A percentile compares a stretch with the other conserved stretches of the same genome.
Evolutionary conservation across 139 green algal species (phyloP).

Genomic region (Chlamydomonas incerta): DNA sequence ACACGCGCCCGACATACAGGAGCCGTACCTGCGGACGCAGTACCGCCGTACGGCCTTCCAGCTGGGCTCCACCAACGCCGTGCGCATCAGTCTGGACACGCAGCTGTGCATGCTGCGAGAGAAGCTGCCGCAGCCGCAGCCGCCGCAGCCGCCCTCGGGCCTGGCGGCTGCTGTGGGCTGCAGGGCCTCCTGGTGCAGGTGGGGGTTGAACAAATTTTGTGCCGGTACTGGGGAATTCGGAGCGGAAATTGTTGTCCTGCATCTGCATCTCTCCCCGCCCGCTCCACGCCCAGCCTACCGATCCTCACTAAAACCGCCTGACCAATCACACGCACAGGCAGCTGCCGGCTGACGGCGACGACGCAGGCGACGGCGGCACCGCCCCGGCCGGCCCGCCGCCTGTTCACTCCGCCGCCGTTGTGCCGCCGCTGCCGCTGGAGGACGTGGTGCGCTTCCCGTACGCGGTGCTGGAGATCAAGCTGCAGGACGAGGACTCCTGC

Average conservation of each 20-base stretch:
- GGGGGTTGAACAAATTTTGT: no score
- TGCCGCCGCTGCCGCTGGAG: not conserved
- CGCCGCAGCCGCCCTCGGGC: not conserved
- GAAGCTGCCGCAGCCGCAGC: no score
- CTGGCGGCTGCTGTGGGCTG: constrained; percentile 45
- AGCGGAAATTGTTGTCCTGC: no score
- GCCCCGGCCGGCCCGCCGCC: no score
- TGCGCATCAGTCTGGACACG: constrained; percentile 83
- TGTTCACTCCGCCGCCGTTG: no score
- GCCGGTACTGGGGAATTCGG: no score
- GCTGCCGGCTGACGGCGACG: no score
- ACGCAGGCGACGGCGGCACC: no score
- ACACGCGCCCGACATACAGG: constrained; percentile 45
- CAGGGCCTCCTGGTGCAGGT: not conserved
- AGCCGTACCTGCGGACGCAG: constrained; percentile 74
- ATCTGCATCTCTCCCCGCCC: no score
- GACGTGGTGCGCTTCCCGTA: constrained; percentile 83
- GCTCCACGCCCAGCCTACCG: no score
- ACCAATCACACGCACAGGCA: no score
- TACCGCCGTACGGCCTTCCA: constrained; percentile 86
- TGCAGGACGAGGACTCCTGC: constrained; percentile 68
- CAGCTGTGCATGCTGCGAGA: constrained; percentile 68
- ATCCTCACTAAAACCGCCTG: no score
- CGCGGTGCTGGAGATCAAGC: constrained; percentile 91
- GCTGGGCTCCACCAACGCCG: constrained; percentile 67